Evolutionary conservation across 2,329 filamentous ascomycete species (phyloP).

Genomic region (Diaporthe citrichinensis): DNA sequence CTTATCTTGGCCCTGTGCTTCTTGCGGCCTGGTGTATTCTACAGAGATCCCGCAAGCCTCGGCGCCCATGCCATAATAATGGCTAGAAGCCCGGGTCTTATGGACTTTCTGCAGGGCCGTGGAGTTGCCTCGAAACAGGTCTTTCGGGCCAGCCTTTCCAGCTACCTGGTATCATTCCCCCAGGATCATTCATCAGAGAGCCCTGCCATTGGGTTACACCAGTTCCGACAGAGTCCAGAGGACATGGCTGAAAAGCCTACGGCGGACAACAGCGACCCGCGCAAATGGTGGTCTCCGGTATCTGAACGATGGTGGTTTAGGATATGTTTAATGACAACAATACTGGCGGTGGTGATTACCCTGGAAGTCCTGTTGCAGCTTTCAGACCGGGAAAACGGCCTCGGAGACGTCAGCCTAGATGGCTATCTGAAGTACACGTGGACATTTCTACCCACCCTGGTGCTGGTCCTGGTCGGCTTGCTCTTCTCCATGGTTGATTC

Average conservation of each 20-base stretch:
- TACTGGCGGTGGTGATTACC: no score
- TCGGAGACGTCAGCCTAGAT: not conserved
- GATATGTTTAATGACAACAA: not conserved
- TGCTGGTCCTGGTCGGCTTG: not conserved
- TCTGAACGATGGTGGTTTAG: not conserved
- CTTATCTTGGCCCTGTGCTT: not conserved
- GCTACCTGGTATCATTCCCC: not conserved
- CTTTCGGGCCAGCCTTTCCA: not conserved
- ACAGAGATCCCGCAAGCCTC: not conserved
- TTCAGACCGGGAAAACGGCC: accelerated
- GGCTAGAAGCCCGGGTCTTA: not conserved
- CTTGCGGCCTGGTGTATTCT: not conserved
- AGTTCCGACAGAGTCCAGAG: not conserved
- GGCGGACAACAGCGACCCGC: not conserved
- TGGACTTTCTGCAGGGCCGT: not conserved
- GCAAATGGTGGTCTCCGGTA: not conserved
- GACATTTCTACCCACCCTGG: not conserved
- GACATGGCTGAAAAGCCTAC: no score
- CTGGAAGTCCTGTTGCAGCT: not conserved
- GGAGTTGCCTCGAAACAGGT: not conserved
- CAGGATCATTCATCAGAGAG: not conserved
- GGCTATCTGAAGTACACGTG: not conserved
- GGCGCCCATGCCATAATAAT: not conserved
- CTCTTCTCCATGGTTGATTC: not conserved
- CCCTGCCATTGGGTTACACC: not conserved